phyloP scores from a whole-genome alignment of 345 rosid genomes.

The Rhizophora apiculata region DNA sequence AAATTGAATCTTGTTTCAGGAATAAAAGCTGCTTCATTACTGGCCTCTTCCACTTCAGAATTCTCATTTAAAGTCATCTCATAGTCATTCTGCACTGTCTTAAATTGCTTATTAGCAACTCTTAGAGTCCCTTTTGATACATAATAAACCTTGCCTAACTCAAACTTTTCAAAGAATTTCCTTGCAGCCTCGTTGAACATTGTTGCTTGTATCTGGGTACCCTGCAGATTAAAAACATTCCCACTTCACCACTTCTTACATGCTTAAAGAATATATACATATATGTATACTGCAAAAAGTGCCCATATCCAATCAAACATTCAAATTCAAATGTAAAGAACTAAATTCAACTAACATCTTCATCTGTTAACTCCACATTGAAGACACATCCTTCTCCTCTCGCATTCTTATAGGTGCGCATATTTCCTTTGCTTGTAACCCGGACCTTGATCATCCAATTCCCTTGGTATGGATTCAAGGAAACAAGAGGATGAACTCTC shows the following conservation, averaged over 20 bases:
- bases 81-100: conserved; percentile 85
- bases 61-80: conserved; percentile 90
- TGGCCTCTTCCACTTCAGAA: conserved; percentile 82
- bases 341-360: conserved; percentile 56
- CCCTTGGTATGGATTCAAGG: conserved; percentile 95
- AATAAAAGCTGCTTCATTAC: conserved; percentile 55
- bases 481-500: conserved; percentile 87
- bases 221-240: conserved; percentile 33
- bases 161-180: conserved; percentile 71
- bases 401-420: conserved; percentile 82
- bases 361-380: conserved; percentile 90
- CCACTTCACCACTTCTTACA: too few species aligned
- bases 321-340: not conserved
- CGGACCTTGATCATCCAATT: conserved; percentile 92
- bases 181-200: conserved; percentile 94
- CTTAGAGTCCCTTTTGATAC: conserved; percentile 75
- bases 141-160: conserved; percentile 80
- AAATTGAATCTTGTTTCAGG: conserved; percentile 81
- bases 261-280: too few species aligned
- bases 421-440: conserved; percentile 76
- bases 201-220: conserved; percentile 92
- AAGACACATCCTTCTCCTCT: conserved; percentile 96
- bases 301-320: not conserved
- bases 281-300: too few species aligned
- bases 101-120: conserved; percentile 87